Evolutionary conservation across 805 yeast genomes (phyloP), one percentile per base, ranked within the genome.

Genomic region (Candida lessepsii): DNA sequence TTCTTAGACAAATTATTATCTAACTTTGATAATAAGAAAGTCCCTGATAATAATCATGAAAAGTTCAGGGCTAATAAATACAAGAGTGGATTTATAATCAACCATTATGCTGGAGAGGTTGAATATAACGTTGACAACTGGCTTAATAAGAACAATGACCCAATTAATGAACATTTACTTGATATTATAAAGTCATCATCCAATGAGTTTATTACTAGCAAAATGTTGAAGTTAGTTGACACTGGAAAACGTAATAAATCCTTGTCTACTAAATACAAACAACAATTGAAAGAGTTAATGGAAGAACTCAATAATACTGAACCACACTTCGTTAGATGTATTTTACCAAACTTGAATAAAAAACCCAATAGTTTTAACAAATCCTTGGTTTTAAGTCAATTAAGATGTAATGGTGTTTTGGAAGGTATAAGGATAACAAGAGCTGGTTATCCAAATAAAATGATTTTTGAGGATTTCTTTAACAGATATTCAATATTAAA

Each of bases 391-490:
- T 67, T 93, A 32, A 91, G 86, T 38, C 99, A 93, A 63, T 70
- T 93, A 46, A 73, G 96, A 47, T 93, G 98, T 56, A 93, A 93
- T 56, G 99, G 99, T 75, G 99, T 93, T 11, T 66, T 93, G 37
- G 99, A 93, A 70, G 99, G 99, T 46, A 93, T 93, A 21, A 76
- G 99, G 61, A 93, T 93, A 44, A 96, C 98, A 0, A 76, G 99
- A 48, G 88, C 96, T 7, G 99, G 99, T 2, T 93, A 84, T 60
- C 99, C 99, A 4, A 93, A 93, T 61, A 77, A 96, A 49, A 79
- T 91, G 56, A 78, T 81, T 20, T 91, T 90, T 60, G 77, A 81
- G 32, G 91, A 87, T 35, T 93, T 93, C 63, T 78, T 75, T 37
- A 72, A 69, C 27, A 73, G 96, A 39, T 93, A 93, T 58, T 76